These are phyloP conservation scores for Syzygium aqueum DNA, from an alignment of 345 rosid species.

Conservation along the genomic window DNA sequence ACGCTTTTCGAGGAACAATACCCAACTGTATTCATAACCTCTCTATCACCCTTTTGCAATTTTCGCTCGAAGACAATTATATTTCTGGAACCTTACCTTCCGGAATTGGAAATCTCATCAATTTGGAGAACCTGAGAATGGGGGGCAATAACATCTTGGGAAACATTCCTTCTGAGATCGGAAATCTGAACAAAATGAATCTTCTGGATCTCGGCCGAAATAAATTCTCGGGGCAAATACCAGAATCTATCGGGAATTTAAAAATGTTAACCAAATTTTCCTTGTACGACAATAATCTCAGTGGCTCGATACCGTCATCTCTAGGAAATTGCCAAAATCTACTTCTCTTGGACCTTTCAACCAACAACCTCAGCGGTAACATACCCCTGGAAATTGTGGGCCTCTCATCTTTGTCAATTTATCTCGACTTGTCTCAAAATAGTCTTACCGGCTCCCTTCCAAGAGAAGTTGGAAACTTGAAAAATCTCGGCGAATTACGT, in stretches of 20 bases:
- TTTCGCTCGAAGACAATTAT: neutral
- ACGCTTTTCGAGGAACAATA: neutral
- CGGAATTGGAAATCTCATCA: conserved; percentile 9
- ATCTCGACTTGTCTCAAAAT: neutral
- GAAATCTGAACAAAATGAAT: neutral
- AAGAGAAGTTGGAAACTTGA: neutral
- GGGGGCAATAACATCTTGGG: neutral
- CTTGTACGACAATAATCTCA: neutral
- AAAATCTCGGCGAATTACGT: neutral
- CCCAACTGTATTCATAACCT: neutral
- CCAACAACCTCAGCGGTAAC: neutral
- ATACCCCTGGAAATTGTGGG: neutral
- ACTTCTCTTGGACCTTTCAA: neutral
- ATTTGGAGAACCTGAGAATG: neutral
- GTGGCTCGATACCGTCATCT: neutral
- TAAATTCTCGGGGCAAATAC: conserved; percentile 1
- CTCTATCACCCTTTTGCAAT: accelerated
- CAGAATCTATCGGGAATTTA: neutral
- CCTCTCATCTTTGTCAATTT: neutral
- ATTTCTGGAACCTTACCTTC: neutral
- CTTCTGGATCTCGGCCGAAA: neutral
- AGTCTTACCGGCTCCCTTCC: neutral
- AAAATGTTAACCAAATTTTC: neutral
- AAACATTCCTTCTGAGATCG: neutral
- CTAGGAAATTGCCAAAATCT: neutral